Evolutionary conservation across 306 rosid species (phyloP), one percentile per base, ranked within the genome.

Genomic region (Chamaecrista fasciculata): DNA sequence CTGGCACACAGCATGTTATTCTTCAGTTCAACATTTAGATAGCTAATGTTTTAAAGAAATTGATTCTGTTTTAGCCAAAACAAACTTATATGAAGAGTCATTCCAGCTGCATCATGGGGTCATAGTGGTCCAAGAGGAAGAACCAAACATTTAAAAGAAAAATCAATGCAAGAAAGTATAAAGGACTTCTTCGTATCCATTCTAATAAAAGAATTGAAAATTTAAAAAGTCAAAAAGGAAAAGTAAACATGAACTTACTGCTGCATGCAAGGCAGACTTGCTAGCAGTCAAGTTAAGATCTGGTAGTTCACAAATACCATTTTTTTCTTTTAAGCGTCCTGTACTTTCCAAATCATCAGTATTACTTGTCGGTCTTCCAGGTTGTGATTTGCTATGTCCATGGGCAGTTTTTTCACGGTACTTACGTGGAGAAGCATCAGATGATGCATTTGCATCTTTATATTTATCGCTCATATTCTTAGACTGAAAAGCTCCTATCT

Each of bases 251-350:
- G 63, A 52, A 89, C 97, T 91, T 78, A 95, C 99, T 9, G 78
- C 59, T 75, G 80, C 64, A 75, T 87, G 85, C 33, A 29, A 50
- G 34, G 80, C 57, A 74, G 76, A 64, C 78, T 94, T 94, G 63
- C 77, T 88, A 31, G 24, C 83, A 4, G 84, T 39, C 67, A 80
- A 50, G 76, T 89, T 94, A 63, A 85, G 81, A 78, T 89, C 96
- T 0, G 89, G 87, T 48, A 89, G 72, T 75, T 85, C 84, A 65
- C 80, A 78, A 34, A 67, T 67, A 44, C 88, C 89, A 69, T 81
- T 91, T 84, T 83, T 95, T 69, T 75, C 95, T 86, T 81, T 91
- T 55, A 73, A 71, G 40, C 79, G 81, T 62, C 78, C 24, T 48
- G 77, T 49, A 67, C 70, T 76, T 65, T 85, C 95, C 77, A 82